Evolutionary conservation across 2,329 filamentous ascomycete species (phyloP).

Genomic region (Trichoderma pleuroti): DNA sequence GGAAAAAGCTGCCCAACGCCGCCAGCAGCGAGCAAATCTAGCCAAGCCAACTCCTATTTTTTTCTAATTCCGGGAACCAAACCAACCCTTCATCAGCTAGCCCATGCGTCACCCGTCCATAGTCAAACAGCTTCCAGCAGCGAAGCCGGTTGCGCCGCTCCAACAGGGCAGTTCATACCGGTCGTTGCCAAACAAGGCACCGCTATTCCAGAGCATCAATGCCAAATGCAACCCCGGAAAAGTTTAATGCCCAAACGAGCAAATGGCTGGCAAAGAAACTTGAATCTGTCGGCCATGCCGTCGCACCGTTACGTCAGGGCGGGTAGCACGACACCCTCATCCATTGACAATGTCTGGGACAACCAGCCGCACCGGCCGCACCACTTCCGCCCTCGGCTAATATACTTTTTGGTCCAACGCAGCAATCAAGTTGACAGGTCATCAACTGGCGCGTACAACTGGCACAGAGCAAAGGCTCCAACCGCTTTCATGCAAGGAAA

Average conservation of each 20-base stretch:
- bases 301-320: conserved; percentile 1
- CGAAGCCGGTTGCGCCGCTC: not conserved
- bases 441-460: not conserved
- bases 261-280: not conserved
- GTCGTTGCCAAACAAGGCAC: not conserved
- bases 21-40: not conserved
- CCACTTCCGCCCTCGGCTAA: conserved; percentile 10
- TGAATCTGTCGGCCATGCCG: not conserved
- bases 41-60: not conserved
- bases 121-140: not conserved
- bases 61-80: not conserved
- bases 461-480: not conserved
- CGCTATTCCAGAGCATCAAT: not conserved
- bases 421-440: conserved; percentile 5
- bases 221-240: not conserved
- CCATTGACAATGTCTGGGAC: not conserved
- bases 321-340: conserved; percentile 3
- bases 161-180: not conserved
- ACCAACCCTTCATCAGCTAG: not conserved
- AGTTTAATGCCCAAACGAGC: not conserved
- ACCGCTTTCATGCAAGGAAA: not conserved
- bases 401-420: not conserved
- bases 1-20: not conserved
- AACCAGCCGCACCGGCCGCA: conserved; percentile 15
- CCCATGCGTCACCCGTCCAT: not conserved